Evolutionary conservation across 345 rosid species (phyloP).

Genomic region (Salix caprea): DNA sequence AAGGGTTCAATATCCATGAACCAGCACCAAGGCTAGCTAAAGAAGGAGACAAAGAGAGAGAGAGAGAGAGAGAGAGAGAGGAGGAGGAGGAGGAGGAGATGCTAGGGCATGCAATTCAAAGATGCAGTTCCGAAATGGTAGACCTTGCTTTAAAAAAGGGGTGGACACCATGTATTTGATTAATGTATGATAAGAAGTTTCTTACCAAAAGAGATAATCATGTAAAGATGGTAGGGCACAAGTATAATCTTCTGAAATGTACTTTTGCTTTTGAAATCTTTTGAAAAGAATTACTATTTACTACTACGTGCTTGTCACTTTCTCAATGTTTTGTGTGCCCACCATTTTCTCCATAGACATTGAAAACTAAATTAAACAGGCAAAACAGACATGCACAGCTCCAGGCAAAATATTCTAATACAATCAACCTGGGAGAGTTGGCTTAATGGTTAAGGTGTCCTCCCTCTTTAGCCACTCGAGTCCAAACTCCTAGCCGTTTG

Average conservation of each 20-base stretch:
- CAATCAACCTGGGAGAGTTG: no score
- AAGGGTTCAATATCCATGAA: slow-evolving; percentile 99
- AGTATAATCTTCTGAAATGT: slow-evolving; percentile 35
- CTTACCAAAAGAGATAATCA: slow-evolving; percentile 32
- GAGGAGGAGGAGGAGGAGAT: slow-evolving; percentile 19
- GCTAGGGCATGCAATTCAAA: not conserved
- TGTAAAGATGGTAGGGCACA: slow-evolving; percentile 55
- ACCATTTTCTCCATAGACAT: slow-evolving; percentile 22
- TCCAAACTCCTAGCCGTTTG: no score
- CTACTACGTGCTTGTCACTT: slow-evolving; percentile 21
- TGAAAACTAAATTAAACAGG: slow-evolving; percentile 8
- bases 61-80: not conserved
- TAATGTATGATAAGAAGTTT: slow-evolving; percentile 43
- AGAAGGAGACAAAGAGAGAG: slow-evolving; percentile 4
- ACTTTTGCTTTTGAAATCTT: slow-evolving; percentile 36
- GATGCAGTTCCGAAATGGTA: slow-evolving; percentile 8
- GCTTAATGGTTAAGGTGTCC: no score
- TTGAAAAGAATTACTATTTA: slow-evolving; percentile 17
- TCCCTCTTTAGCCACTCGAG: no score
- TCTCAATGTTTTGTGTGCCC: slow-evolving; percentile 28
- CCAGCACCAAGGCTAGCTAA: slow-evolving; percentile 51
- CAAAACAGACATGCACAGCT: not conserved
- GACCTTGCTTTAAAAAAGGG: slow-evolving; percentile 33
- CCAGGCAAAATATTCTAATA: no score
- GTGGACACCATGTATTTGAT: slow-evolving; percentile 33